phyloP scores from a whole-genome alignment of 73 alveolate species.

The Uronychia setigera region DNA sequence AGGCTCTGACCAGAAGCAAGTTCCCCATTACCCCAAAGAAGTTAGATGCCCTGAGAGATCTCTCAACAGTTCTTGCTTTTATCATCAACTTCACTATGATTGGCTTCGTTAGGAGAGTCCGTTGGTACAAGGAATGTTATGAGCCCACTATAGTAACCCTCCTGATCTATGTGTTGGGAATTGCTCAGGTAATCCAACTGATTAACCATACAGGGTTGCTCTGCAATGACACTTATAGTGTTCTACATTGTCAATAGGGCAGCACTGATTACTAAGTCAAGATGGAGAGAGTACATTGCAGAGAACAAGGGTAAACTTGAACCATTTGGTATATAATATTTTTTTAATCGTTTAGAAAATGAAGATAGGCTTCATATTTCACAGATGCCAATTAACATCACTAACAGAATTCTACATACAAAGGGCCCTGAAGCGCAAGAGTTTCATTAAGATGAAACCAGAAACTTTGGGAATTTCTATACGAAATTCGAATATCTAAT shows the following conservation, averaged over 20 bases:
- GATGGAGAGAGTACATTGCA: conserved; percentile 40
- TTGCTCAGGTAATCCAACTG: conserved; percentile 4
- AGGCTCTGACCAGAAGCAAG: conserved; percentile 22
- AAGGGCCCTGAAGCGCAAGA: conserved; percentile 66
- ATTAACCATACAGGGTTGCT: not conserved
- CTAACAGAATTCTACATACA: conserved; percentile 13
- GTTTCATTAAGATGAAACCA: conserved; percentile 23
- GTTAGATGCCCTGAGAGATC: conserved; percentile 31
- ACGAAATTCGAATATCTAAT: conserved; percentile 26
- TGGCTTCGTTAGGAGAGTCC: conserved; percentile 22
- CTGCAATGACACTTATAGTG: conserved; percentile 25
- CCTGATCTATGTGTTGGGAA: conserved; percentile 17
- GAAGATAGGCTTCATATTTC: conserved; percentile 39
- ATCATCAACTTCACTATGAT: conserved; percentile 33
- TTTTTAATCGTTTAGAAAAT: not conserved
- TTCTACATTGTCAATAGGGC: conserved; percentile 34
- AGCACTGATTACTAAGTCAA: conserved; percentile 31
- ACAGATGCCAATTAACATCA: conserved; percentile 41
- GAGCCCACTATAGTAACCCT: not conserved
- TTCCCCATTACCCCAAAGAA: conserved; percentile 43
- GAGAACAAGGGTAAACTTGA: not conserved
- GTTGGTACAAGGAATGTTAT: conserved; percentile 5
- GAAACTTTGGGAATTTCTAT: conserved; percentile 46
- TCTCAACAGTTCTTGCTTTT: conserved; percentile 30
- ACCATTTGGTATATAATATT: not conserved